phyloP scores from a whole-genome alignment of 257 asterid species.

The Parsonsia alboflavescens region DNA sequence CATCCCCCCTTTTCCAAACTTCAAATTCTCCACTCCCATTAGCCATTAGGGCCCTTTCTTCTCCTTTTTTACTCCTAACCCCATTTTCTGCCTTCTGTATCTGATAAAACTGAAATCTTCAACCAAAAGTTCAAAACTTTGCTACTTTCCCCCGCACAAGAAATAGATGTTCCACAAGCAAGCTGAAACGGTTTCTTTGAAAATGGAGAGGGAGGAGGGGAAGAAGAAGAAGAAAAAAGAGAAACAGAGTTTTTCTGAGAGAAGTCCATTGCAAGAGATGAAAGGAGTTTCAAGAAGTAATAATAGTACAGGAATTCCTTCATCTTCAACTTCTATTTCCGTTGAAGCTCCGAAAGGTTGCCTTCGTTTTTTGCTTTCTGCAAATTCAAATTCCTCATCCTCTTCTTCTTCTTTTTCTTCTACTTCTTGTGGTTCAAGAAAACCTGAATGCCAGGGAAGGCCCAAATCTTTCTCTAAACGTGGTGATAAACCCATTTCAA shows the following conservation, averaged over 20 bases:
- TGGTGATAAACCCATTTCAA: conserved; percentile 7
- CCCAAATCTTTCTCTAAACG: conserved; percentile 18
- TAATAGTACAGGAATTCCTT: conserved; percentile 13
- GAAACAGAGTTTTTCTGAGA: background rate
- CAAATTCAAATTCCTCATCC: conserved; percentile 6
- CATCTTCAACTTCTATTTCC: conserved; percentile 28
- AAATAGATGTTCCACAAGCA: background rate
- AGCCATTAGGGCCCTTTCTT: background rate
- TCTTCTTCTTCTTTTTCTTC: conserved; percentile 16
- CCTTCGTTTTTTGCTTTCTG: conserved; percentile 22
- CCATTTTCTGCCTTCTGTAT: background rate
- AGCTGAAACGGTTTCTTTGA: background rate
- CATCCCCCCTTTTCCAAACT: background rate
- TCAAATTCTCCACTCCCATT: background rate
- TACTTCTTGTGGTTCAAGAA: conserved; percentile 21
- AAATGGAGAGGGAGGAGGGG: conserved; percentile 1
- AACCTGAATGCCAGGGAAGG: conserved; percentile 18
- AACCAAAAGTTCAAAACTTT: background rate
- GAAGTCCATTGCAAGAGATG: conserved; percentile 11
- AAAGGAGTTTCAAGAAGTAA: conserved; percentile 18
- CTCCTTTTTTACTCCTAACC: background rate
- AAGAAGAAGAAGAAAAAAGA: background rate
- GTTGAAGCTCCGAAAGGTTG: conserved; percentile 27
- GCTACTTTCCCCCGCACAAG: background rate
- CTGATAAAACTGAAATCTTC: background rate